These are phyloP conservation scores for Cryphonectria parasitica DNA, from an alignment of 2,329 filamentous ascomycete genomes.

Conservation along the genomic window DNA sequence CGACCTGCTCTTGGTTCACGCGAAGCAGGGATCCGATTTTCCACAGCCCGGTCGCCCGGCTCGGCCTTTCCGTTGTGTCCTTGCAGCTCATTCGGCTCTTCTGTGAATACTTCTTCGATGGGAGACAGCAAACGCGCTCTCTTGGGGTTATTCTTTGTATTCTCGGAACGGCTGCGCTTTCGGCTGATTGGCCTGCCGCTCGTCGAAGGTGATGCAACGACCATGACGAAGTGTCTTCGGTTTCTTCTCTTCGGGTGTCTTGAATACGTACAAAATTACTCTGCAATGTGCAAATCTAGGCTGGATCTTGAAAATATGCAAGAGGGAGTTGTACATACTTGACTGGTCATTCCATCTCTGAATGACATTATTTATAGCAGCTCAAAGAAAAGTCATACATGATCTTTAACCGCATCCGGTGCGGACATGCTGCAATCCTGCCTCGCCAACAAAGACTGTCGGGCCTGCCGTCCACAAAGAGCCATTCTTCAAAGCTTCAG, in stretches of 20 bases:
- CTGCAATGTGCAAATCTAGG: neutral
- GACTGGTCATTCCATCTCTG: neutral
- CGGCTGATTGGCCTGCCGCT: neutral
- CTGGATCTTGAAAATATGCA: neutral
- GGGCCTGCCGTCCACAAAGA: constrained; percentile 9
- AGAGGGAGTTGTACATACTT: neutral
- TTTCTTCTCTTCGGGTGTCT: neutral
- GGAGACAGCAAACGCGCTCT: neutral
- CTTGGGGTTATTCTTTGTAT: neutral
- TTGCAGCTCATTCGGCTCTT: neutral
- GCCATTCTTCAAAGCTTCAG: neutral
- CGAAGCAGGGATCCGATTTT: neutral
- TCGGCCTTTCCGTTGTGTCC: neutral
- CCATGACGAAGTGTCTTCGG: neutral
- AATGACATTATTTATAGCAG: neutral
- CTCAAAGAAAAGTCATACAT: neutral
- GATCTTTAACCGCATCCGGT: constrained; percentile 9
- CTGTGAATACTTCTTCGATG: neutral
- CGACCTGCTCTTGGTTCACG: neutral
- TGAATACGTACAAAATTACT: neutral
- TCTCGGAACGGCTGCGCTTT: neutral
- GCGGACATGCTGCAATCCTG: neutral
- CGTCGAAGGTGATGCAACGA: neutral
- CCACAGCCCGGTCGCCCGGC: neutral
- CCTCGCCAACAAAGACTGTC: constrained; percentile 7